A percentile compares a stretch with the other conserved stretches of the same genome.
phyloP scores from a whole-genome alignment of 306 rosid species.

The Ammopiptanthus mongolicus region DNA sequence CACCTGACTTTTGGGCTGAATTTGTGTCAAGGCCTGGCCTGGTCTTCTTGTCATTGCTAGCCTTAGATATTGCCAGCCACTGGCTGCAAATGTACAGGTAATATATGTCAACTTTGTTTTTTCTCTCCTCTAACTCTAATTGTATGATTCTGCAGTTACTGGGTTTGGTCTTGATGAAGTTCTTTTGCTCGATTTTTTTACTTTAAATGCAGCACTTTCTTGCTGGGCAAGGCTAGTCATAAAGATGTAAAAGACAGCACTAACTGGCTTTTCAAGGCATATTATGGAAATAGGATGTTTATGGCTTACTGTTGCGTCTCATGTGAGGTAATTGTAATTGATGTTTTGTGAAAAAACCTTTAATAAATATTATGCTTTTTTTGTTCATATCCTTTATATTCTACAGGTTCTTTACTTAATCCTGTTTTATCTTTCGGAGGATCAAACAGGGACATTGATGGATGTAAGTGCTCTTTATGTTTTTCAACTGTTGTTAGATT shows the following conservation, averaged over 20 bases:
- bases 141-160: neutral
- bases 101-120: neutral
- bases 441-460: conserved; percentile 52
- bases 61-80: conserved; percentile 95
- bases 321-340: conserved; percentile 63
- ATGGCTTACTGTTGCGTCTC: conserved; percentile 98
- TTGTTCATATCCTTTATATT: conserved; percentile 26
- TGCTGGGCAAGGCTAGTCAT: conserved; percentile 87
- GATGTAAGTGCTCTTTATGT: conserved; percentile 47
- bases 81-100: conserved; percentile 99
- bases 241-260: conserved; percentile 98
- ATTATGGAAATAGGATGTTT: conserved; percentile 90
- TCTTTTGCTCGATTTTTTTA: conserved; percentile 18
- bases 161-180: conserved; percentile 7
- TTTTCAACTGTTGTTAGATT: neutral
- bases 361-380: neutral
- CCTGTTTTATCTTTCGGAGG: conserved; percentile 72
- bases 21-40: conserved; percentile 76
- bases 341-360: neutral
- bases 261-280: conserved; percentile 84
- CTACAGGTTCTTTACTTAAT: conserved; percentile 76
- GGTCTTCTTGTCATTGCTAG: conserved; percentile 76
- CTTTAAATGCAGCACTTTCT: conserved; percentile 73
- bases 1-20: conserved; percentile 34
- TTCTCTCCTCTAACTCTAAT: neutral